Evolutionary conservation across 129 eudicot genomes (phyloP).

Genomic region (Erigeron canadensis): DNA sequence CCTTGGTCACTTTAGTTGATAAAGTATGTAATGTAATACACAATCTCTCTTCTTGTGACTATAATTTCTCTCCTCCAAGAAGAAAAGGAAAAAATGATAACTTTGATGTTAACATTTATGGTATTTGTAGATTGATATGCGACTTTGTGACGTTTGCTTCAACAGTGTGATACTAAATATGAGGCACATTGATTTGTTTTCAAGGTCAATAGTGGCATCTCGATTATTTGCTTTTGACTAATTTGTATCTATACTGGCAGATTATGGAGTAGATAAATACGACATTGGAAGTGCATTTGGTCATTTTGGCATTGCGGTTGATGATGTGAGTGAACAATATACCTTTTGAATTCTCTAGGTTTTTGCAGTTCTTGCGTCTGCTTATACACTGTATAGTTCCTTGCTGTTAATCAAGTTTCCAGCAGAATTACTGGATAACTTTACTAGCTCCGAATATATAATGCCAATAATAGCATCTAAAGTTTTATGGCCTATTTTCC

Average conservation of each 20-base stretch:
- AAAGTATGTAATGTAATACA: conserved; percentile 7
- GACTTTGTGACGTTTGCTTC: conserved; percentile 2
- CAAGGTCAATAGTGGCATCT: neutral
- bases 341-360: conserved; percentile 8
- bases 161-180: conserved; percentile 8
- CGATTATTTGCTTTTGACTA: conserved; percentile 11
- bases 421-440: neutral
- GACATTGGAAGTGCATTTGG: conserved; percentile 90
- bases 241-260: conserved; percentile 44
- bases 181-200: conserved; percentile 17
- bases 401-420: conserved; percentile 11
- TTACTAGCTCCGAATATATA: neutral
- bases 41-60: neutral
- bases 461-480: neutral
- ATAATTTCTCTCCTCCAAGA: neutral
- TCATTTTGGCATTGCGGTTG: conserved; percentile 90
- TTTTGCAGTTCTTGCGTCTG: conserved; percentile 9
- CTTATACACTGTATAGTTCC: neutral
- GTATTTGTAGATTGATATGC: neutral
- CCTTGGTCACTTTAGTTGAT: neutral
- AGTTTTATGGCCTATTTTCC: neutral
- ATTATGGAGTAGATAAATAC: conserved; percentile 89
- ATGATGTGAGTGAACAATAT: conserved; percentile 59
- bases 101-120: conserved; percentile 13
- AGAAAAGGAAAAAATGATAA: neutral